Conservation (phyloP, 2,329 filamentous ascomycete species). For the Teratosphaeria epicoccoides region DNA sequence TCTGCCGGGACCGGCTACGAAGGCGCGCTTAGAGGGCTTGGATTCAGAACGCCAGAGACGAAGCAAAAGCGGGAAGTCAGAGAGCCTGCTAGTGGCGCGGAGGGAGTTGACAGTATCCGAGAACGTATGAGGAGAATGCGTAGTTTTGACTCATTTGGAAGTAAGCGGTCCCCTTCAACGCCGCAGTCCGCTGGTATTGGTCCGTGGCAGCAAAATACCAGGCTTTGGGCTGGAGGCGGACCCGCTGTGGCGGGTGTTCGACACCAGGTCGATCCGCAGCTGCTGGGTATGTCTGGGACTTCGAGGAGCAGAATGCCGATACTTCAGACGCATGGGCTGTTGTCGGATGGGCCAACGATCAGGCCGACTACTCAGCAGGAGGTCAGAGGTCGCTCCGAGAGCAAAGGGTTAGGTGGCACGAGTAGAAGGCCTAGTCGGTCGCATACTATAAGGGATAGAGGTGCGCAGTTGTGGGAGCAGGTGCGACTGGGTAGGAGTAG, state of each 20-base stretch:
- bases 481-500: conserved; percentile 1
- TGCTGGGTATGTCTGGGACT: neutral
- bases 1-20: neutral
- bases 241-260: neutral
- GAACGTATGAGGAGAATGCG: conserved; percentile 17
- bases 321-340: neutral
- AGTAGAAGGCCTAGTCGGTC: neutral
- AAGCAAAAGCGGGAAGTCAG: neutral
- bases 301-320: neutral
- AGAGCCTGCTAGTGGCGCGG: conserved; percentile 1
- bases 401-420: neutral
- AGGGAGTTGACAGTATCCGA: conserved; percentile 10
- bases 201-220: conserved; percentile 4
- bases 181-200: neutral
- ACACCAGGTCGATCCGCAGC: neutral
- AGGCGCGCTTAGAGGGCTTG: conserved; percentile 11
- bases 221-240: neutral
- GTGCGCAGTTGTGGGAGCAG: neutral
- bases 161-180: conserved; percentile 9
- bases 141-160: conserved; percentile 20
- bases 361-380: neutral
- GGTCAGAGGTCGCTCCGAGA: neutral
- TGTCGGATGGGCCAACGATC: neutral
- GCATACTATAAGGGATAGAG: neutral
- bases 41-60: conserved; percentile 15